These are phyloP conservation scores for Pseudocercospora macadamiae DNA, from an alignment of 2,329 filamentous ascomycete species.

Conservation along the genomic window DNA sequence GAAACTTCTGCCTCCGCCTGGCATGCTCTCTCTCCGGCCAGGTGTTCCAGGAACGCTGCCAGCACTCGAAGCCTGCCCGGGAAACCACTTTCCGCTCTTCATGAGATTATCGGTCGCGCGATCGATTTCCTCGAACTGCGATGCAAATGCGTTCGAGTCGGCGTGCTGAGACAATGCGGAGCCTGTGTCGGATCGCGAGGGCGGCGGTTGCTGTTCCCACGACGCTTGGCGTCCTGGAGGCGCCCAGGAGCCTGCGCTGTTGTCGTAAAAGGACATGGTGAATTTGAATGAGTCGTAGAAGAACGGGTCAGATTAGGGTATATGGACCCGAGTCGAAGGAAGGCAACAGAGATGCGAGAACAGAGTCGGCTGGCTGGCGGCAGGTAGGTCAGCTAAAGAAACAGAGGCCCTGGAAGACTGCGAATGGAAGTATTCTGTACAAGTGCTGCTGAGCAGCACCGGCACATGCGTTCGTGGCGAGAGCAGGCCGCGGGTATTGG, in stretches of 20 bases:
- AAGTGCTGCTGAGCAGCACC: background rate
- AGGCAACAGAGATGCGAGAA: conserved; percentile 12
- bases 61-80: conserved; percentile 34
- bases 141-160: conserved; percentile 76
- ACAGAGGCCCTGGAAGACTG: background rate
- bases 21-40: conserved; percentile 80
- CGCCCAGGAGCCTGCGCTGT: conserved; percentile 61
- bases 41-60: conserved; percentile 18
- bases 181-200: conserved; percentile 74
- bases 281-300: conserved; percentile 9
- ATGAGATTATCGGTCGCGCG: conserved; percentile 92
- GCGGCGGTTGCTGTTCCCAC: conserved; percentile 68
- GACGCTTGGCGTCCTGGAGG: conserved; percentile 65
- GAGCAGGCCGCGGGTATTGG: conserved; percentile 6
- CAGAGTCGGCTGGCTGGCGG: conserved; percentile 15
- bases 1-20: conserved; percentile 53
- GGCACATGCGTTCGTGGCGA: conserved; percentile 7
- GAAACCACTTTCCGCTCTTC: conserved; percentile 93
- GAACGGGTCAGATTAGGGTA: conserved; percentile 27
- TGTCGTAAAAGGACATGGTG: conserved; percentile 71
- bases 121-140: conserved; percentile 95
- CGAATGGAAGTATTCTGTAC: background rate
- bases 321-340: conserved; percentile 22
- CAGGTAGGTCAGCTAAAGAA: conserved; percentile 3
- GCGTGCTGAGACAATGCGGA: conserved; percentile 65